Evolutionary conservation across 306 rosid species (phyloP).

Genomic region (Quercus rubra): DNA sequence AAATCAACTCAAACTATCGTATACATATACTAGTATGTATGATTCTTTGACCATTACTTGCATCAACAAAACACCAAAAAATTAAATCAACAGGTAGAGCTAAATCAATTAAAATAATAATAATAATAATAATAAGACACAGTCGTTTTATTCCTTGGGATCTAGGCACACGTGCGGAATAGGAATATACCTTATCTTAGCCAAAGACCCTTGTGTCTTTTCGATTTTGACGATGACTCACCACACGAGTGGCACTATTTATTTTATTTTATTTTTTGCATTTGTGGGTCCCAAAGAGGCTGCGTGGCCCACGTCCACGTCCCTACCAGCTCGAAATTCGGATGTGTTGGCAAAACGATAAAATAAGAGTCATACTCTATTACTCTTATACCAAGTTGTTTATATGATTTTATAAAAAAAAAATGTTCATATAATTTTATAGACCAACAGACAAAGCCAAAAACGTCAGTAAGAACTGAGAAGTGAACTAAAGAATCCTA

Average conservation of each 20-base stretch:
- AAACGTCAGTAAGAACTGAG: not conserved
- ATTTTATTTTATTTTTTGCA: not conserved
- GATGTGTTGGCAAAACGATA: conserved; percentile 42
- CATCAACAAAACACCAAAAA: not conserved
- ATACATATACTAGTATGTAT: no score
- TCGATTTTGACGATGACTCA: conserved; percentile 4
- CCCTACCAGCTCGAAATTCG: conserved; percentile 15
- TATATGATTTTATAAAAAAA: not conserved
- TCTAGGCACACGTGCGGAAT: conserved; percentile 46
- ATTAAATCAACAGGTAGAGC: not conserved
- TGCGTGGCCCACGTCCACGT: conserved; percentile 37
- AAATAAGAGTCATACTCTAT: conserved; percentile 35
- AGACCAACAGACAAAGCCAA: not conserved
- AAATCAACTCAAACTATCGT: not conserved
- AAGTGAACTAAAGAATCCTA: conserved; percentile 7
- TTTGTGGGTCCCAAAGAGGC: not conserved
- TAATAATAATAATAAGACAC: not conserved
- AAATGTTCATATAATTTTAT: no score
- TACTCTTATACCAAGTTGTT: not conserved
- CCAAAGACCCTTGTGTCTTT: no score
- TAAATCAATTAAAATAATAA: not conserved
- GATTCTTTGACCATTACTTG: not conserved
- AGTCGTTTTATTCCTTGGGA: conserved; percentile 30
- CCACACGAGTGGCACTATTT: conserved; percentile 53
- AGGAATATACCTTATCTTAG: conserved; percentile 3